These are phyloP conservation scores for Daldinia concentrica DNA, from an alignment of 495 filamentous ascomycete genomes.

Conservation along the genomic window DNA sequence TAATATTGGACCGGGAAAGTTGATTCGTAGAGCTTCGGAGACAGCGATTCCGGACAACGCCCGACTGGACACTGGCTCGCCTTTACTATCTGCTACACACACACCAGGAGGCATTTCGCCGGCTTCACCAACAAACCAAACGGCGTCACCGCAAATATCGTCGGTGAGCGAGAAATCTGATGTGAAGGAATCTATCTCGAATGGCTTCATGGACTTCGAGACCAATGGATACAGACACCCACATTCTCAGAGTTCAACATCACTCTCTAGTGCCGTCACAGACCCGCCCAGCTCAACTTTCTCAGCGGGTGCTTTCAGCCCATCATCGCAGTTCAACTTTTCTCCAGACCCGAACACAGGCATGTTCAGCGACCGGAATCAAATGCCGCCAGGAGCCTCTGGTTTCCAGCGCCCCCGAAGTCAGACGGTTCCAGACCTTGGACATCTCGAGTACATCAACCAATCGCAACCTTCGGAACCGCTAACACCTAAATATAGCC, in stretches of 20 bases:
- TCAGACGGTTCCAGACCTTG: slow-evolving; percentile 84
- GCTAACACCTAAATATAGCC: slow-evolving; percentile 70
- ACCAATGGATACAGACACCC: slow-evolving; percentile 62
- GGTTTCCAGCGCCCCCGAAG: slow-evolving; percentile 82
- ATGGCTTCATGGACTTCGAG: slow-evolving; percentile 64
- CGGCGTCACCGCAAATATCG: slow-evolving; percentile 69
- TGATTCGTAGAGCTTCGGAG: slow-evolving; percentile 76
- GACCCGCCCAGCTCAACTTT: slow-evolving; percentile 72
- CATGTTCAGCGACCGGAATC: slow-evolving; percentile 73
- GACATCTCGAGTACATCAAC: slow-evolving; percentile 75
- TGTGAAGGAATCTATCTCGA: slow-evolving; percentile 56
- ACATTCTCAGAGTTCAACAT: slow-evolving; percentile 64
- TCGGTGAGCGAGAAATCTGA: slow-evolving; percentile 76
- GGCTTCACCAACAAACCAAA: slow-evolving; percentile 69
- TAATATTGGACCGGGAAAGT: slow-evolving; percentile 69
- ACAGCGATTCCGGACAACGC: slow-evolving; percentile 68
- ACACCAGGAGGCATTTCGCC: slow-evolving; percentile 79
- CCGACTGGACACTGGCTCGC: slow-evolving; percentile 55
- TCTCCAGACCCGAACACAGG: slow-evolving; percentile 76
- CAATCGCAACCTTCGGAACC: slow-evolving; percentile 69
- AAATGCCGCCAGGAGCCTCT: slow-evolving; percentile 55
- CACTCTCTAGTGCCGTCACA: slow-evolving; percentile 65
- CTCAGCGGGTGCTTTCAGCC: slow-evolving; percentile 80
- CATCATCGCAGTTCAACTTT: slow-evolving; percentile 83
- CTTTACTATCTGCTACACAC: slow-evolving; percentile 65